phyloP scores from a whole-genome alignment of 257 asterid species.

The Phtheirospermum japonicum region DNA sequence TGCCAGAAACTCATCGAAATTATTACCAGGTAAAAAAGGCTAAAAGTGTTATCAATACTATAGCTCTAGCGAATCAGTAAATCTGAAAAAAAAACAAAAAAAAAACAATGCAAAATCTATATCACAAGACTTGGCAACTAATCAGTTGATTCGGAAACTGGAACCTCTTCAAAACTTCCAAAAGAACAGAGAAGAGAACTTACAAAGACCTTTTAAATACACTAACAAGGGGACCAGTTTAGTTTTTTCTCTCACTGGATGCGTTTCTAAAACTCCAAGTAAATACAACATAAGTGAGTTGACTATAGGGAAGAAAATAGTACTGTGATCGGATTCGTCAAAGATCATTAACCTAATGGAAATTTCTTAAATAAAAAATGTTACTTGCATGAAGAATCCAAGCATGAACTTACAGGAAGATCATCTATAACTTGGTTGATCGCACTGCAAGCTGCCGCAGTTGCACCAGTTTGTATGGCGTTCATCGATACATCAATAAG shows the following conservation, averaged over 20 bases:
- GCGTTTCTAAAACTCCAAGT: not conserved
- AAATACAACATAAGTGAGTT: conserved; percentile 14
- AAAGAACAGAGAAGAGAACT: conserved; percentile 10
- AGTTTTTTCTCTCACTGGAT: not conserved
- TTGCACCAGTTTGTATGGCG: conserved; percentile 96
- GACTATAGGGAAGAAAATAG: conserved; percentile 7
- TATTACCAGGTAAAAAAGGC: conserved; percentile 8
- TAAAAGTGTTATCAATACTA: conserved; percentile 15
- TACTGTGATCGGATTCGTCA: conserved; percentile 9
- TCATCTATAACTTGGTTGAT: conserved; percentile 92
- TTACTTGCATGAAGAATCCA: conserved; percentile 21
- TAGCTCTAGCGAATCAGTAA: conserved; percentile 11
- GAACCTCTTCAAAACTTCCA: conserved; percentile 20
- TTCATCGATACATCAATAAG: conserved; percentile 92
- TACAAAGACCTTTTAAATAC: not conserved
- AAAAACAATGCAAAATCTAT: conserved; percentile 1
- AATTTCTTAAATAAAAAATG: conserved; percentile 17
- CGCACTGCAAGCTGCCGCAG: conserved; percentile 99
- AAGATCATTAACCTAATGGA: conserved; percentile 19
- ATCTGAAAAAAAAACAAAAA: conserved; percentile 15
- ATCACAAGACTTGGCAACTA: conserved; percentile 20
- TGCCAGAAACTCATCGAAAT: conserved; percentile 12
- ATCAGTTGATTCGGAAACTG: conserved; percentile 13
- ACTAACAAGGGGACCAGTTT: not conserved
- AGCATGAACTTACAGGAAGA: conserved; percentile 83